These are phyloP conservation scores for Chlorella sp. DNA, from an alignment of 139 green algal genomes.

Conservation along the genomic window DNA sequence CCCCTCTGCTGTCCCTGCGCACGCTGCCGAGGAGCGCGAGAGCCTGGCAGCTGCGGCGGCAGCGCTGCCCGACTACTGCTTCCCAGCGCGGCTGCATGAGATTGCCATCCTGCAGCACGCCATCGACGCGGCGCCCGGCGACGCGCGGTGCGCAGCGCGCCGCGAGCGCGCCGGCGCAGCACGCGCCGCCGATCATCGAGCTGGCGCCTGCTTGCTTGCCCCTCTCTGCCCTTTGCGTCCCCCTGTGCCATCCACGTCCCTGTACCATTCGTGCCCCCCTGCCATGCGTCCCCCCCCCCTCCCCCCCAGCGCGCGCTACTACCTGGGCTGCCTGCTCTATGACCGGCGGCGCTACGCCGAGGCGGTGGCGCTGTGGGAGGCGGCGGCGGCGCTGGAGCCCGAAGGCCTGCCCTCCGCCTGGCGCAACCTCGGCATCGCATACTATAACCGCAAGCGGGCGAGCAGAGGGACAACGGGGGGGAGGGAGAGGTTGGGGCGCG, in stretches of 20 bases:
- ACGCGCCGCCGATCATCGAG: no score
- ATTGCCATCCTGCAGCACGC: conserved; percentile 12
- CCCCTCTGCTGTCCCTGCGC: no score
- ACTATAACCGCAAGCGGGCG: neutral
- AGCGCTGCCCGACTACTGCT: neutral
- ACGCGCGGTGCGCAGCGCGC: conserved; percentile 6
- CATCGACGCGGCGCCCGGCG: neutral
- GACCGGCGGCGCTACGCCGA: conserved; percentile 5
- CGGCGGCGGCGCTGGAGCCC: neutral
- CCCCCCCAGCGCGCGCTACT: conserved; percentile 2
- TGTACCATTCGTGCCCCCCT: no score
- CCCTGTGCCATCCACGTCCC: no score
- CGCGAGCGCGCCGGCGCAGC: no score
- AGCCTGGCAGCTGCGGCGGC: neutral
- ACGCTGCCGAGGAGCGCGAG: neutral
- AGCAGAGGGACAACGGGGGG: neutral
- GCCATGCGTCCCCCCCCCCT: no score
- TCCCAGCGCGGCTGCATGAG: conserved; percentile 11
- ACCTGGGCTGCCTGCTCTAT: conserved; percentile 16
- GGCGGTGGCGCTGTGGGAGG: conserved; percentile 6
- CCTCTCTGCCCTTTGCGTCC: no score
- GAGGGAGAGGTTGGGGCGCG: no score
- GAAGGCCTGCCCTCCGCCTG: conserved; percentile 10
- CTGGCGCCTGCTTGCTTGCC: no score
- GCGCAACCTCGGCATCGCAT: conserved; percentile 12